These are phyloP conservation scores for Xylaria acuta DNA, from an alignment of 495 filamentous ascomycete species.

Conservation along the genomic window DNA sequence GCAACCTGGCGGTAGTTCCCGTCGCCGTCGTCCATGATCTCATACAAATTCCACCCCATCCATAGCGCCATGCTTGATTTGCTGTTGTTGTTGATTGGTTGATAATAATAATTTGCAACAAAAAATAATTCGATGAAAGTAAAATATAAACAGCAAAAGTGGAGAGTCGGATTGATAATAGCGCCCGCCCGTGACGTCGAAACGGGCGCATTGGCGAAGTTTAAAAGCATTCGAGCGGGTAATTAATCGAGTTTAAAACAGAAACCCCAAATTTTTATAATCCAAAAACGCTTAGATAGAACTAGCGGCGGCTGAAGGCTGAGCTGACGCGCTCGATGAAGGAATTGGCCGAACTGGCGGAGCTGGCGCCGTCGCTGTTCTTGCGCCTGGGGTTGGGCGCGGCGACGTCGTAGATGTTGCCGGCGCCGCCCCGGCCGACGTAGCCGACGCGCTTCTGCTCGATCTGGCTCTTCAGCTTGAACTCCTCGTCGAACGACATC, in stretches of 20 bases:
- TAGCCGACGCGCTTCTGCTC: slow-evolving; percentile 67
- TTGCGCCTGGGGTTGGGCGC: slow-evolving; percentile 26
- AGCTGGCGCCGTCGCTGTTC: slow-evolving; percentile 39
- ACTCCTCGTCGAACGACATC: slow-evolving; percentile 93
- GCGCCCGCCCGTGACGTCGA: not conserved
- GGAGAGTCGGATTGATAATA: not conserved
- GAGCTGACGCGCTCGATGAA: slow-evolving; percentile 39
- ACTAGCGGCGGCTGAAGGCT: slow-evolving; percentile 24
- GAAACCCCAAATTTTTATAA: not conserved
- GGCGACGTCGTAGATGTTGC: slow-evolving; percentile 65
- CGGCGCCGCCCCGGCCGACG: slow-evolving; percentile 87
- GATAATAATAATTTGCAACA: not conserved
- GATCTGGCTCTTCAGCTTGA: slow-evolving; percentile 66
- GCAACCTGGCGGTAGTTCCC: not conserved
- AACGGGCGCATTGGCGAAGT: not conserved
- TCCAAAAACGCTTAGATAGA: not conserved
- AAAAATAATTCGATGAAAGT: not conserved
- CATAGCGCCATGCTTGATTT: slow-evolving; percentile 35
- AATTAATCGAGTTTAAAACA: no score
- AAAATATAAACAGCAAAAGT: slow-evolving; percentile 8
- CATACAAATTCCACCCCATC: slow-evolving; percentile 9
- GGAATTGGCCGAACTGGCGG: slow-evolving; percentile 43
- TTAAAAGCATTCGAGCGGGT: not conserved
- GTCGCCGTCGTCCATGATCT: not conserved
- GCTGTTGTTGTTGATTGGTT: slow-evolving; percentile 20